phyloP scores from a whole-genome alignment of 2,329 filamentous ascomycete species.

The Clonostachys solani region DNA sequence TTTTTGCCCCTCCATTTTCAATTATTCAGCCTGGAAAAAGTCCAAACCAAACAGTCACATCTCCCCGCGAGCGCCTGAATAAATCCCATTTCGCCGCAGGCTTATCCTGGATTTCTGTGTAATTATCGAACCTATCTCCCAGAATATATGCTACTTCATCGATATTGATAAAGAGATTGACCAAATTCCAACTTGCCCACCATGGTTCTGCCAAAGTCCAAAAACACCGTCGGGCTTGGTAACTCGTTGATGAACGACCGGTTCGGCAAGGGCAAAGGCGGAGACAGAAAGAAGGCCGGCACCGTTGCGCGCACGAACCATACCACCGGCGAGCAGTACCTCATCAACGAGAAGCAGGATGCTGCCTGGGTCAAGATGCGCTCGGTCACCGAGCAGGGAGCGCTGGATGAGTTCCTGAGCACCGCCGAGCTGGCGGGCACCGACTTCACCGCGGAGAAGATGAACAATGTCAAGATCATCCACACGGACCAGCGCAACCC shows the following conservation, averaged over 20 bases:
- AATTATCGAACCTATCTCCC: neutral
- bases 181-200: slow-evolving; percentile 14
- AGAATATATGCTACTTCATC: neutral
- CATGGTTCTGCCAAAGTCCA: slow-evolving; percentile 77
- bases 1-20: slow-evolving; percentile 3
- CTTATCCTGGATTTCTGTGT: neutral
- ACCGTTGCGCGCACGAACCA: slow-evolving; percentile 67
- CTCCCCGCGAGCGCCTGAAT: neutral
- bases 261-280: slow-evolving; percentile 88
- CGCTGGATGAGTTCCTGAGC: slow-evolving; percentile 91
- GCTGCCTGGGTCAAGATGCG: slow-evolving; percentile 99
- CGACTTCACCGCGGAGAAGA: slow-evolving; percentile 97
- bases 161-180: neutral
- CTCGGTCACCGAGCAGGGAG: slow-evolving; percentile 94
- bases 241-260: slow-evolving; percentile 99
- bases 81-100: neutral
- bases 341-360: slow-evolving; percentile 86
- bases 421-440: slow-evolving; percentile 97
- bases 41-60: neutral
- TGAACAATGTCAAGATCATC: slow-evolving; percentile 99
- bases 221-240: slow-evolving; percentile 90
- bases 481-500: slow-evolving; percentile 96
- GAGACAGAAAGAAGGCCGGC: slow-evolving; percentile 68
- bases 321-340: slow-evolving; percentile 80
- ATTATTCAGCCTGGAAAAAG: neutral